A percentile compares a stretch with the other conserved stretches of the same genome.
phyloP scores from a whole-genome alignment of 352 stramenopile species.

The Globisporangium rhizosaccharum region DNA sequence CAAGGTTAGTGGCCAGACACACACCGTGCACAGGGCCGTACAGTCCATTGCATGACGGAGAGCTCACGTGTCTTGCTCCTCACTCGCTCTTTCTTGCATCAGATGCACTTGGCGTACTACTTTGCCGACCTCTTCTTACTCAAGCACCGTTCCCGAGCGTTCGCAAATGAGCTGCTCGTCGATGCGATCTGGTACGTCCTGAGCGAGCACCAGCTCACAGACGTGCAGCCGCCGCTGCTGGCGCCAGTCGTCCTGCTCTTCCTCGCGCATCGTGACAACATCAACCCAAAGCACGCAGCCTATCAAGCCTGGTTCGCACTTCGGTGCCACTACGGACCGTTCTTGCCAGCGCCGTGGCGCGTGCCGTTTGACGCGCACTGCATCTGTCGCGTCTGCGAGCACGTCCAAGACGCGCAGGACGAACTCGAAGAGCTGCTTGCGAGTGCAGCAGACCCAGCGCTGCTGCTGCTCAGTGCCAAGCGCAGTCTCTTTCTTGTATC shows the following conservation, averaged over 20 bases:
- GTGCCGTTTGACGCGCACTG: constrained; percentile 50
- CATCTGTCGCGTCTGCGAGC: constrained; percentile 52
- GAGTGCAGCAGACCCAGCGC: neutral
- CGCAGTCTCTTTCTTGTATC: constrained; percentile 7
- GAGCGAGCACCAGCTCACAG: constrained; percentile 33
- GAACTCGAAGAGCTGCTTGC: constrained; percentile 9
- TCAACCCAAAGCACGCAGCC: constrained; percentile 43
- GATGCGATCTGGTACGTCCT: constrained; percentile 60
- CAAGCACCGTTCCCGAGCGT: constrained; percentile 32
- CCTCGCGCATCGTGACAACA: constrained; percentile 58
- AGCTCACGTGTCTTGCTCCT: neutral
- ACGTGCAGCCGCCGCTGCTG: constrained; percentile 41
- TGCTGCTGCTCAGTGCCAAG: neutral
- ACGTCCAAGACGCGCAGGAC: constrained; percentile 26
- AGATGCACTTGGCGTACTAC: constrained; percentile 52
- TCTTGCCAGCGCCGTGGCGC: constrained; percentile 41
- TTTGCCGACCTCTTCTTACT: constrained; percentile 55
- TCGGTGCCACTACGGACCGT: constrained; percentile 50
- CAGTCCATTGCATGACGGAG: neutral
- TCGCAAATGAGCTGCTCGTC: constrained; percentile 39
- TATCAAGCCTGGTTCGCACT: constrained; percentile 64
- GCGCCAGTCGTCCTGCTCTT: constrained; percentile 55
- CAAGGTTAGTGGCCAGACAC: neutral
- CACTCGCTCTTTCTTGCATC: neutral
- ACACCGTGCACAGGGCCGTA: too few species aligned